Evolutionary conservation across 805 yeast genomes (phyloP).

Genomic region (Blastobotrys chiropterorum): DNA sequence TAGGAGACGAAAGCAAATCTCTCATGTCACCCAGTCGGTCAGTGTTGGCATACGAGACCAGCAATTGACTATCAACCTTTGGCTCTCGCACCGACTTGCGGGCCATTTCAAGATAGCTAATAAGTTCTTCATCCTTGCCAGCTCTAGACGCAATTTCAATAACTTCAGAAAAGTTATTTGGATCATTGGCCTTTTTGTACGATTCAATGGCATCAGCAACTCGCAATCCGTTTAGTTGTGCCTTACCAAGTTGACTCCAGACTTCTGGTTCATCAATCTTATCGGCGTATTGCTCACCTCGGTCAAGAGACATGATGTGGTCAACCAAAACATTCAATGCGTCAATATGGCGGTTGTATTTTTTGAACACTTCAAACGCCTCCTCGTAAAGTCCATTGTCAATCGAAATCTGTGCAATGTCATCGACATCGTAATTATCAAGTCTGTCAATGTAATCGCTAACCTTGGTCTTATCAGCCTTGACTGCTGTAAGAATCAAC

Average conservation of each 20-base stretch:
- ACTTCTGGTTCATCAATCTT: constrained; percentile 77
- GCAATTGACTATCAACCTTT: constrained; percentile 83
- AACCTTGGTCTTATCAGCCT: constrained; percentile 87
- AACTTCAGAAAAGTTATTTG: constrained; percentile 82
- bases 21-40: constrained; percentile 75
- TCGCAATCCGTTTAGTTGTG: constrained; percentile 90
- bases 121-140: constrained; percentile 90
- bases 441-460: constrained; percentile 77
- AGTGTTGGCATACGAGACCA: constrained; percentile 78
- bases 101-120: constrained; percentile 84
- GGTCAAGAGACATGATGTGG: constrained; percentile 86
- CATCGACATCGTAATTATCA: constrained; percentile 86
- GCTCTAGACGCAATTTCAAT: constrained; percentile 94
- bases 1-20: constrained; percentile 73
- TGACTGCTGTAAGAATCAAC: constrained; percentile 87
- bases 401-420: constrained; percentile 87
- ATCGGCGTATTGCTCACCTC: constrained; percentile 91
- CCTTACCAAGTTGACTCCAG: constrained; percentile 94
- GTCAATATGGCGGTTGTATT: constrained; percentile 65
- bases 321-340: constrained; percentile 91
- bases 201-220: constrained; percentile 88
- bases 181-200: constrained; percentile 86
- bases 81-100: constrained; percentile 89
- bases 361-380: constrained; percentile 87
- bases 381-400: constrained; percentile 88